phyloP scores from a whole-genome alignment of 2,329 filamentous ascomycete genomes.

The Fusarium illudens region DNA sequence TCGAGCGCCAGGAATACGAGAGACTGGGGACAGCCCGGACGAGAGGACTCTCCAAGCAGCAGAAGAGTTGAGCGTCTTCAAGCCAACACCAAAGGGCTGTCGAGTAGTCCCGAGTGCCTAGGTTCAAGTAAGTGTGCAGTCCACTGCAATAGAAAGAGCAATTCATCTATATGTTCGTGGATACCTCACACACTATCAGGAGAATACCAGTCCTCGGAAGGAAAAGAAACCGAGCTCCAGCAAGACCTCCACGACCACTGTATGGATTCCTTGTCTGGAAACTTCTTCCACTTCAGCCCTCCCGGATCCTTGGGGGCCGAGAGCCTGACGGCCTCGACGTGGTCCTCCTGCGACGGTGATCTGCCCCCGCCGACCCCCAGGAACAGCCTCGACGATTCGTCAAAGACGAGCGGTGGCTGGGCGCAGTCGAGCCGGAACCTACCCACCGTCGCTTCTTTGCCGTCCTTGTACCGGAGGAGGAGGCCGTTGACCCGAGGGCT shows the following conservation, averaged over 20 bases:
- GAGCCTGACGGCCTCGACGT: neutral
- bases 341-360: neutral
- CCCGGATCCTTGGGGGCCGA: neutral
- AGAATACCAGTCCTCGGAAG: neutral
- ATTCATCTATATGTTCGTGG: no score
- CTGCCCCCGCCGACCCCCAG: neutral
- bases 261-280: neutral
- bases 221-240: neutral
- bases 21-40: neutral
- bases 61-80: no score
- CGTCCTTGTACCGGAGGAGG: constrained; percentile 2
- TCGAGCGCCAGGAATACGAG: neutral
- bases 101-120: no score
- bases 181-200: neutral
- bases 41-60: no score
- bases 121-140: no score
- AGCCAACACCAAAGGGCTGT: neutral
- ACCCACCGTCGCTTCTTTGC: neutral
- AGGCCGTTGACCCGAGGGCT: neutral
- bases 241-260: neutral
- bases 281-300: neutral
- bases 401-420: neutral
- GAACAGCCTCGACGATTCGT: neutral
- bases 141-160: no score
- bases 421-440: neutral